Evolutionary conservation across 2,329 filamentous ascomycete species (phyloP).

Genomic region (Xylaria sp.): DNA sequence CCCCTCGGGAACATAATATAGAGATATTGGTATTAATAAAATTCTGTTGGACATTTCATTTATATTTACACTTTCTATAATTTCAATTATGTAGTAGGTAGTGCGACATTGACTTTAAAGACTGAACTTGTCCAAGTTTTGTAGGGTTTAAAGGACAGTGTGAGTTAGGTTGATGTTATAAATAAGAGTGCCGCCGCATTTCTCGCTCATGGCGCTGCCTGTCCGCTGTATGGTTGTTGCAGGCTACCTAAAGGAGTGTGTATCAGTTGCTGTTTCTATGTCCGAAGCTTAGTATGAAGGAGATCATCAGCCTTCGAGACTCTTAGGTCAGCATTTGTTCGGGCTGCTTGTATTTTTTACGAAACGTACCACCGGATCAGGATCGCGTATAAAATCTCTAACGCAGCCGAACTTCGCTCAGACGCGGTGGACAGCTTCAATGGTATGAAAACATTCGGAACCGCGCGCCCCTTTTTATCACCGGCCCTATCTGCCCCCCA

Average conservation of each 20-base stretch:
- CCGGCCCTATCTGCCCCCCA: not conserved
- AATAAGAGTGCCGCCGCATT: not conserved
- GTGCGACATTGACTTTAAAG: not conserved
- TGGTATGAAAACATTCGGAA: not conserved
- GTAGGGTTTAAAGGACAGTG: too few relatives aligned
- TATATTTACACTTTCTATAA: not conserved
- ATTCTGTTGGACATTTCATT: not conserved
- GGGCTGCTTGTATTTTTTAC: not conserved
- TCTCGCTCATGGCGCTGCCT: not conserved
- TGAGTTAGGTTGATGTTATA: too few relatives aligned
- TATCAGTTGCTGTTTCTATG: not conserved
- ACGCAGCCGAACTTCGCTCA: not conserved
- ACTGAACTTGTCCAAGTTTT: not conserved
- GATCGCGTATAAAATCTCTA: not conserved
- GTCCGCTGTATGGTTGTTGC: not conserved
- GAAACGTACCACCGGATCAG: not conserved
- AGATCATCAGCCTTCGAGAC: not conserved
- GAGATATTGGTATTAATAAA: not conserved
- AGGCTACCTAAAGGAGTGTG: not conserved
- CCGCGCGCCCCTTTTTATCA: not conserved
- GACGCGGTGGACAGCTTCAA: not conserved
- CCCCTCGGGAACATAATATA: not conserved
- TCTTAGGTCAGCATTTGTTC: not conserved
- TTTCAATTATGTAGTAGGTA: not conserved
- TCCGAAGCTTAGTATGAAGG: not conserved